Evolutionary conservation across 2,329 filamentous ascomycete genomes (phyloP).

Genomic region (Tetracladium maxilliforme): DNA sequence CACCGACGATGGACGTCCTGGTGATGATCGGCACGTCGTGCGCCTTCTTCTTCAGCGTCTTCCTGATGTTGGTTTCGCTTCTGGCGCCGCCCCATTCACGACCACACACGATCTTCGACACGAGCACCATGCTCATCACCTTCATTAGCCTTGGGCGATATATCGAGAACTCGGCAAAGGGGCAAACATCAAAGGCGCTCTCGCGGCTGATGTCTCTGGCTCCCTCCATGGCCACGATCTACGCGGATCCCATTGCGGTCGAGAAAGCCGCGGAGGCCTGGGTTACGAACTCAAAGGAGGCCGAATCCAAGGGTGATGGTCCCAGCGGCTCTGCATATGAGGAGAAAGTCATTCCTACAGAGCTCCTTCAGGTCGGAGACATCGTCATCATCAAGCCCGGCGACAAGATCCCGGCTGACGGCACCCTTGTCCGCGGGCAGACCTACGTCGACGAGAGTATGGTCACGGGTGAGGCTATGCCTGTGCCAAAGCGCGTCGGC

Average conservation of each 20-base stretch:
- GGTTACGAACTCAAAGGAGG: slow-evolving; percentile 26
- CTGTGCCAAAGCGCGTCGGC: slow-evolving; percentile 76
- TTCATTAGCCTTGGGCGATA: slow-evolving; percentile 87
- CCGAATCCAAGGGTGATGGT: slow-evolving; percentile 21
- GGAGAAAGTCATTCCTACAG: slow-evolving; percentile 78
- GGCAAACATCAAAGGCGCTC: slow-evolving; percentile 86
- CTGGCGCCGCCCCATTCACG: slow-evolving; percentile 60
- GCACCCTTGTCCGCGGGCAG: slow-evolving; percentile 72
- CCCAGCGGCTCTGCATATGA: slow-evolving; percentile 50
- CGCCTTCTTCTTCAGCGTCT: slow-evolving; percentile 89
- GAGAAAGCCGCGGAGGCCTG: slow-evolving; percentile 79
- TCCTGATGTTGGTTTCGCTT: slow-evolving; percentile 74
- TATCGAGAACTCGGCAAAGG: slow-evolving; percentile 88
- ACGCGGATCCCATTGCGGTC: slow-evolving; percentile 82
- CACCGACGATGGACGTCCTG: slow-evolving; percentile 95
- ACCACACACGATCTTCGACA: slow-evolving; percentile 88
- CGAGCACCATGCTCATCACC: slow-evolving; percentile 94
- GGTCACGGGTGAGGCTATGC: slow-evolving; percentile 96
- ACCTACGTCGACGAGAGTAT: slow-evolving; percentile 95
- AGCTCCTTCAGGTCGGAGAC: slow-evolving; percentile 86
- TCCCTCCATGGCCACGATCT: slow-evolving; percentile 94
- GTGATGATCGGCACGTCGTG: slow-evolving; percentile 88
- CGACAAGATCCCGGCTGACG: slow-evolving; percentile 93
- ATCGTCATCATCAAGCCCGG: slow-evolving; percentile 86
- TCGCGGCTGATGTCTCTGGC: slow-evolving; percentile 91